Evolutionary conservation across 768 basidiomycete species (phyloP).

Genomic region (Tulasnella sp.): DNA sequence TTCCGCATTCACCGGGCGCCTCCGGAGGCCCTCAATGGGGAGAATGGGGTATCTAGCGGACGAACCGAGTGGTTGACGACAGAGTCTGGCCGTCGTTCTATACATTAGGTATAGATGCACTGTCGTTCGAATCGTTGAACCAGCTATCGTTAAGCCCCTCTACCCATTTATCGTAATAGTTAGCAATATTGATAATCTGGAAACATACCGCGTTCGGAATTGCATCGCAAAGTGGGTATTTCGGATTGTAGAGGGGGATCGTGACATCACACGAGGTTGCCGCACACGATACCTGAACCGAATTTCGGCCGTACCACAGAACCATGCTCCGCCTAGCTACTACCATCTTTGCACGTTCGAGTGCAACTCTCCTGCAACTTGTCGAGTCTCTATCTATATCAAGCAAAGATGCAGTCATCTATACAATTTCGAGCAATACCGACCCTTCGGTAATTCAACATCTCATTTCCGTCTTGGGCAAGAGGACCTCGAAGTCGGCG

Average conservation of each 20-base stretch:
- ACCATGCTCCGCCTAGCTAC: slow-evolving; percentile 19
- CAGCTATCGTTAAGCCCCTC: background rate
- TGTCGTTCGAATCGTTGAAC: background rate
- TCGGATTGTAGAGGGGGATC: background rate
- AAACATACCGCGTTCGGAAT: background rate
- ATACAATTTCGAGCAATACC: slow-evolving; percentile 13
- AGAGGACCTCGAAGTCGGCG: background rate
- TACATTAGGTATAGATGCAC: background rate
- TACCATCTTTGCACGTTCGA: slow-evolving; percentile 18
- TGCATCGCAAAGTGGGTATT: background rate
- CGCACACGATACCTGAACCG: slow-evolving; percentile 3
- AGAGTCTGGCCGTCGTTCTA: background rate
- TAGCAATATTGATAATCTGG: background rate
- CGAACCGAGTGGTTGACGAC: background rate
- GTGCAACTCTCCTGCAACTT: background rate
- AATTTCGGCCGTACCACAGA: slow-evolving; percentile 3
- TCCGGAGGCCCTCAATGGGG: slow-evolving; percentile 52
- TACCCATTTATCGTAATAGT: background rate
- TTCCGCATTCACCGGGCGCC: slow-evolving; percentile 32
- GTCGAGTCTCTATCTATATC: slow-evolving; percentile 5
- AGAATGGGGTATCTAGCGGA: slow-evolving; percentile 54
- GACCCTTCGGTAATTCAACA: slow-evolving; percentile 7
- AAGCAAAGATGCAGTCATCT: background rate
- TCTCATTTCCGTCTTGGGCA: slow-evolving; percentile 1
- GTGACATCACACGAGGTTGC: slow-evolving; percentile 13